These are phyloP conservation scores for Paraphysoderma sedebokerense DNA, from an alignment of 371 early-diverging fungal genomes.

Conservation along the genomic window DNA sequence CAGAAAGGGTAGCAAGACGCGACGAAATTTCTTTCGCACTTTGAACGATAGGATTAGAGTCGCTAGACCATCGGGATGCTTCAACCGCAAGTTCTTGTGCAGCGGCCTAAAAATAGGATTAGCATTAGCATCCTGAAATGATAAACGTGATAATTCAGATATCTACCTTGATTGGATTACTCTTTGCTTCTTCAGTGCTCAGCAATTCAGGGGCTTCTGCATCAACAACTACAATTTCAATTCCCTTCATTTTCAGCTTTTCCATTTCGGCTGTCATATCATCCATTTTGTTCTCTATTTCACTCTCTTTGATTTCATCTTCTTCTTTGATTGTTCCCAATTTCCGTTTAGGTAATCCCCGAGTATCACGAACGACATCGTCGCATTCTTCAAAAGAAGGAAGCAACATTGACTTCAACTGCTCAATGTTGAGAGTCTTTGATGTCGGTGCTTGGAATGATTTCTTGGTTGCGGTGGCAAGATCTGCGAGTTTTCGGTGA, in stretches of 20 bases:
- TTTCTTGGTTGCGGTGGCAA: too few relatives aligned
- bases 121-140: neutral
- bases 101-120: constrained; percentile 13
- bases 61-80: constrained; percentile 19
- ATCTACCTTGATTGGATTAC: constrained; percentile 22
- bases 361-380: too few relatives aligned
- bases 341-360: too few relatives aligned
- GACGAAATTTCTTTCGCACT: constrained; percentile 12
- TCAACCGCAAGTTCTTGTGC: constrained; percentile 28
- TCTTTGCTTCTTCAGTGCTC: constrained; percentile 17
- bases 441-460: too few relatives aligned
- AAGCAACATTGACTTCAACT: too few relatives aligned
- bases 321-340: too few relatives aligned
- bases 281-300: too few relatives aligned
- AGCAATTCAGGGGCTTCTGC: constrained; percentile 19
- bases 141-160: neutral
- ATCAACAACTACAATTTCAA: constrained; percentile 12
- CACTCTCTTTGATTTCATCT: too few relatives aligned
- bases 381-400: too few relatives aligned
- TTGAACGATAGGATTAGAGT: constrained; percentile 19
- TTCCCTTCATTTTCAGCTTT: neutral
- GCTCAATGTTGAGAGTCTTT: too few relatives aligned
- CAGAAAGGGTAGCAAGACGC: constrained; percentile 12
- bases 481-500: too few relatives aligned
- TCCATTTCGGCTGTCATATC: neutral